Percentiles rank a stretch among this genome's conserved stretches.
phyloP scores from a whole-genome alignment of 495 filamentous ascomycete species.

The Neurospora africana region DNA sequence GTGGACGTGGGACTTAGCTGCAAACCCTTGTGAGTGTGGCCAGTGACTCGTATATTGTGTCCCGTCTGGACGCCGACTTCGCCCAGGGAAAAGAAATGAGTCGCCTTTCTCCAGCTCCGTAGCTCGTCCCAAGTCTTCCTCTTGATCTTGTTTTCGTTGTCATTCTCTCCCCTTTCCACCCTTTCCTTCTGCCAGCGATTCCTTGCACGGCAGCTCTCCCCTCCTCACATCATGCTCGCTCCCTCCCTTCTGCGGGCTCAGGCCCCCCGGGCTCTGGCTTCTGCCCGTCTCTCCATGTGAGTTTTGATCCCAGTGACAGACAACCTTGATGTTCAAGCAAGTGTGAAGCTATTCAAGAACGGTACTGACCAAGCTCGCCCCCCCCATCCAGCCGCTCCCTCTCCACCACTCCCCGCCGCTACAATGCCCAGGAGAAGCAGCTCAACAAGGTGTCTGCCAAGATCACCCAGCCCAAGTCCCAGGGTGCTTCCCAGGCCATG shows the following conservation, averaged over 20 bases:
- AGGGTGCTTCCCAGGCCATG: constrained; percentile 98
- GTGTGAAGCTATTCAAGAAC: neutral
- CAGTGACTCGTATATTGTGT: constrained; percentile 11
- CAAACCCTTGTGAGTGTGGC: constrained; percentile 6
- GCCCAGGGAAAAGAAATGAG: constrained; percentile 10
- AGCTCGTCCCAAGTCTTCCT: neutral
- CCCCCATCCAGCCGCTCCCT: constrained; percentile 26
- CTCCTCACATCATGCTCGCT: constrained; percentile 24
- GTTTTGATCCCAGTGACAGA: neutral
- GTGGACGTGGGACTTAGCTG: constrained; percentile 18
- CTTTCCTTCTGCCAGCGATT: neutral
- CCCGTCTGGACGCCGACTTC: constrained; percentile 16
- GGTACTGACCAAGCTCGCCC: neutral
- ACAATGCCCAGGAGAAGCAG: constrained; percentile 32
- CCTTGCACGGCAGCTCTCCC: neutral
- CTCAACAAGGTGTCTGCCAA: constrained; percentile 74
- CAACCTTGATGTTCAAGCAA: neutral
- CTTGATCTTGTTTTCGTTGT: constrained; percentile 7
- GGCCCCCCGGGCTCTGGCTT: constrained; percentile 30
- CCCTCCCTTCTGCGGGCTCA: constrained; percentile 28
- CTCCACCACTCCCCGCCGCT: constrained; percentile 26
- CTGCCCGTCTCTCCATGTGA: constrained; percentile 24
- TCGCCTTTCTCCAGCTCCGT: neutral
- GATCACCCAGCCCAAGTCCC: constrained; percentile 92
- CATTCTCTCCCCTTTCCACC: constrained; percentile 1